Evolutionary conservation across 1,139 yeast species (phyloP), one percentile per base, ranked within the genome.

Genomic region (Hemisphaericaspora xylofermentans): DNA sequence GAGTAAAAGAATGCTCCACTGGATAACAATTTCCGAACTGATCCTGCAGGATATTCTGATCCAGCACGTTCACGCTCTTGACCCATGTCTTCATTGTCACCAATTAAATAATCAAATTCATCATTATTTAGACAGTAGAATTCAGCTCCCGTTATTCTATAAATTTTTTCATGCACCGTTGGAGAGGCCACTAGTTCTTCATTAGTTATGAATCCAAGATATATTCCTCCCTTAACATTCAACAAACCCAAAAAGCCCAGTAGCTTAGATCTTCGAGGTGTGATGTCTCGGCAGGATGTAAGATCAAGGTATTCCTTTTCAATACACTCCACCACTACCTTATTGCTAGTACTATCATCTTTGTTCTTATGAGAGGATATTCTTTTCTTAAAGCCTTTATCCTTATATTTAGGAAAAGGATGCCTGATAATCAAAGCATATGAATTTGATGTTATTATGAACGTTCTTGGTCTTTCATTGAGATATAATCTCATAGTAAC

Each of bases 1-100:
- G 89, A 82, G 58, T 76, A 84, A 53, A 76, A 84, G 54, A 84
- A 85, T 2, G 80, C 69, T 0, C 88, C 93, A 52, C 74, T 75
- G 12, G 80, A 70, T 22, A 84, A 63, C 10, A 84, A 59, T 49
- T 76, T 76, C 41, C 76, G 68, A 2, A 83, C 71, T 2, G 84
- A 74, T 24, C 76, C 72, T 26, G 86, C 81, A 2, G 88, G 88
- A 49, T 73, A 78, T 22, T 74, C 80, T 62, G 33, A 44, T 49
- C 16, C 44, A 40, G 48, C 30, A 41, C 51, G 44, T 42, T 47
- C 49, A 13, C 46, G 39, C 17, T 48, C 50, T 52, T 50, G 42
- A n/a, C 37, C 33, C 22, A 40, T 43, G 15, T 53, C 53, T 21
- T 57, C 63, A 27, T 52, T 57, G 22, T 52, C 55, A 21, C 50